Percentiles rank a stretch among this genome's conserved stretches.
phyloP scores from a whole-genome alignment of 257 asterid species.

The Anisodus tanguticus region DNA sequence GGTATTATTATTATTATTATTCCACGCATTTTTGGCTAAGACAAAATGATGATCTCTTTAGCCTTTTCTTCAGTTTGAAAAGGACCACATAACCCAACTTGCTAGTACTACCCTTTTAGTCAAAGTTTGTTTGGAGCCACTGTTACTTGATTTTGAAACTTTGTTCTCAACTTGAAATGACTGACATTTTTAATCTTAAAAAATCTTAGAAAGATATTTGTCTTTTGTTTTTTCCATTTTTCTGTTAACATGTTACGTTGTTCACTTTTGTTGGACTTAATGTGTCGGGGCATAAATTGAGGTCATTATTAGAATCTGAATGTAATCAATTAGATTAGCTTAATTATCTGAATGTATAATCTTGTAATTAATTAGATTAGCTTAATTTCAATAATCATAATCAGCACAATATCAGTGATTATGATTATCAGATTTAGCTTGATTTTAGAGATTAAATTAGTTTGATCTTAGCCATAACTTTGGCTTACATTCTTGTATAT shows the following conservation, averaged over 20 bases:
- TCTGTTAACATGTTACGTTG: not conserved
- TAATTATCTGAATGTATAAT: too few species aligned
- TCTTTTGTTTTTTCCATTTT: not conserved
- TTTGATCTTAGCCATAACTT: too few species aligned
- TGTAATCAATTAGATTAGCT: too few species aligned
- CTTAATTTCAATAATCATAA: too few species aligned
- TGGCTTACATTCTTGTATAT: too few species aligned
- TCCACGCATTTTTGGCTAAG: not conserved
- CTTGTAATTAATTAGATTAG: too few species aligned
- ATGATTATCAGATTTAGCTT: too few species aligned
- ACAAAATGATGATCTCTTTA: constrained; percentile 21
- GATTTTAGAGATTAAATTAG: too few species aligned
- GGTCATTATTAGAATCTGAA: not conserved
- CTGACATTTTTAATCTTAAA: not conserved
- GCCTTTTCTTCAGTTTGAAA: constrained; percentile 21
- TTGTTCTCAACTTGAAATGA: not conserved
- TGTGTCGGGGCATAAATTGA: not conserved
- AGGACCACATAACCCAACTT: not conserved
- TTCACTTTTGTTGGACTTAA: not conserved
- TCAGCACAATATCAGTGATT: too few species aligned
- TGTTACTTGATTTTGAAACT: not conserved
- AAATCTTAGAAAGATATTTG: not conserved
- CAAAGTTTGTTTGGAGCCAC: constrained; percentile 20
- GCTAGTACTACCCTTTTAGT: not conserved
- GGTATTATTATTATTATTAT: constrained; percentile 5